These are phyloP conservation scores for Beauveria caledonica DNA, from an alignment of 2,329 filamentous ascomycete species.

Conservation along the genomic window DNA sequence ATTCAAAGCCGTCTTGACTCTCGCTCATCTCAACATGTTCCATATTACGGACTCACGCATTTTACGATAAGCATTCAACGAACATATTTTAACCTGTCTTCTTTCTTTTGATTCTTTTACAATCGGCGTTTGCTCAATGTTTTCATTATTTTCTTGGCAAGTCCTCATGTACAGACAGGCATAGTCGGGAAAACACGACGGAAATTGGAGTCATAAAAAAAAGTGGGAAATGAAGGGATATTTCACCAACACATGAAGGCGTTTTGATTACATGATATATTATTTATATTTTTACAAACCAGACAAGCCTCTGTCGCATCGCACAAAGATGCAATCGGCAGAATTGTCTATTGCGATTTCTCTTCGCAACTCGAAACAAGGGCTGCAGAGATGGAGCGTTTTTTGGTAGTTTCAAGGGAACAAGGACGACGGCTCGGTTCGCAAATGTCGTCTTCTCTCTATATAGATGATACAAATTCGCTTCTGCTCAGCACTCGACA, in stretches of 20 bases:
- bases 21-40: slow-evolving; percentile 1
- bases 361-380: neutral
- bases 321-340: neutral
- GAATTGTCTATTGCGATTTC: neutral
- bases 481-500: neutral
- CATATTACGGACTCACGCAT: slow-evolving; percentile 1
- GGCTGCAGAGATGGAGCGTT: neutral
- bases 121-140: neutral
- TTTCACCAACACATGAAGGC: slow-evolving; percentile 3
- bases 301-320: neutral
- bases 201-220: slow-evolving; percentile 7
- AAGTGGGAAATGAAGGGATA: slow-evolving; percentile 2
- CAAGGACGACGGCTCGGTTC: neutral
- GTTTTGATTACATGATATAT: neutral
- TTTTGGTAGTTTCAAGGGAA: slow-evolving; percentile 12
- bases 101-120: neutral
- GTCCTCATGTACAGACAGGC: neutral
- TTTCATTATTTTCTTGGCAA: neutral
- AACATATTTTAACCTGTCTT: slow-evolving; percentile 2
- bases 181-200: neutral
- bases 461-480: slow-evolving; percentile 9
- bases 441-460: neutral
- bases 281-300: neutral
- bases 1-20: neutral
- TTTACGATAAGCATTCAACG: slow-evolving; percentile 7